Base-by-base conservation (phyloP, 768 basidiomycete genomes). In the Termitomyces sp. region DNA sequence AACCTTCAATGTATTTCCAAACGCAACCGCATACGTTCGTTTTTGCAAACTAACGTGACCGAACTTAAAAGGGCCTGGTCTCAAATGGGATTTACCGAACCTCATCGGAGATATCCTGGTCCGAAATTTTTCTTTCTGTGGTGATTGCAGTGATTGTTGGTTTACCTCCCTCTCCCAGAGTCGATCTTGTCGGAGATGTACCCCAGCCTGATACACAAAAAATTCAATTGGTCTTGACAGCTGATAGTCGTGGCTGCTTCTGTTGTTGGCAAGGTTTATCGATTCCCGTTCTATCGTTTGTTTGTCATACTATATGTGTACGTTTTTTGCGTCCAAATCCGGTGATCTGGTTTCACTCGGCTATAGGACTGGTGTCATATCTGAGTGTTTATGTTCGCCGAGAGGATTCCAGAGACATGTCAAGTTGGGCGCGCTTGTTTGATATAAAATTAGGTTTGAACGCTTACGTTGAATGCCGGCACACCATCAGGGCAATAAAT, bases 1-100 rank as follows among this genome's bases (percentile, higher is more conserved):
- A 64, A 60, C 45, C 61, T 64, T 56, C 56, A 58, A 62, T 50
- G 37, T 58, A 48, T 42, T 49, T 49, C 30, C 39, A 59, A 27
- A 20, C 36, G 48, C 36, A 18, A 54, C 45, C 52, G 49, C 33
- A 33, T 52, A 45, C 45, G 30, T 49, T 56, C 45, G 4, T 24
- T 20, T 6, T 41, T 42, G 24, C 50, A 54, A 47, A 61, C 57
- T 58, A 54, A 51, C 53, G 41, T 54, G 48, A 20, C 45, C 49
- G 20, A 54, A 39, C 46, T 61, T 53, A 54, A 48, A 4, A n/a
- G n/a, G n/a, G n/a, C n/a, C n/a, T n/a, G 22, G 20, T 45, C 37
- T 33, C 27, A 12, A 34, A 55, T 57, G 61, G 61, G 27, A 57
- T 52, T 65, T 58, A 59, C 63, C 63, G 60, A 52, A 31, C 11